Base-by-base conservation (phyloP, 768 basidiomycete species). In the Agaricus bisporus region DNA sequence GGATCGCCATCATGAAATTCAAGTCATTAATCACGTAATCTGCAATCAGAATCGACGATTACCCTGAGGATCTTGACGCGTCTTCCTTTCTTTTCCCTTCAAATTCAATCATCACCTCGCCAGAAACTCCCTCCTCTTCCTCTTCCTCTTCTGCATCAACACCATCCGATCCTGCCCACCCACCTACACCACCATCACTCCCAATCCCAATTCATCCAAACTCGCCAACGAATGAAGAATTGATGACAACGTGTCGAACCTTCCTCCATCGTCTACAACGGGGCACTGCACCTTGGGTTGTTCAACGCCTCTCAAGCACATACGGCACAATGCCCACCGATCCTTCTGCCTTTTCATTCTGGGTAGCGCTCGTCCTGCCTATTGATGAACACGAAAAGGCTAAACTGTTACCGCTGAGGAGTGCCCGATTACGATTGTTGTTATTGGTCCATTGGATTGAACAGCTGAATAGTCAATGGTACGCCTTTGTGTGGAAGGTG, bases 361-460 rank as follows among this genome's bases (percentile, higher is more conserved):
- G 91, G 89, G 91, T 95, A 72, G 91, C 89, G 0, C 76, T 82
- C 66, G 83, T 95, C 36, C 81, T 98, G 46, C 89, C 94, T 35
- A 91, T 98, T 63, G 91, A 95, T 66, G 90, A 95, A 54, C 78
- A 84, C 61, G 88, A 93, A 71, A 91, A 94, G 66, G 75, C 91
- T 11, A 88, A 93, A 61, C 77, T 98, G 8, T 74, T 95, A 10
- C 89, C 91, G 0, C 85, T 95, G 48, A 80, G 83, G 55, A 88
- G 82, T 49, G 77, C 89, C 0, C 78, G 87, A 25, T 73, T 97
- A 57, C 77, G 95, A 29, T 70, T 98, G 50, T 75, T 87, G 52
- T 75, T 98, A 61, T 86, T 97, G 54, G 89, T 90, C 25, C 88
- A 92, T 62, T 98, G 95, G 95, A 95, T 98, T 62, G 92, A 97